A percentile compares a stretch with the other conserved stretches of the same genome.
These are phyloP conservation scores for Abortiporus biennis DNA, from an alignment of 1,284 basidiomycete species.

Conservation along the genomic window DNA sequence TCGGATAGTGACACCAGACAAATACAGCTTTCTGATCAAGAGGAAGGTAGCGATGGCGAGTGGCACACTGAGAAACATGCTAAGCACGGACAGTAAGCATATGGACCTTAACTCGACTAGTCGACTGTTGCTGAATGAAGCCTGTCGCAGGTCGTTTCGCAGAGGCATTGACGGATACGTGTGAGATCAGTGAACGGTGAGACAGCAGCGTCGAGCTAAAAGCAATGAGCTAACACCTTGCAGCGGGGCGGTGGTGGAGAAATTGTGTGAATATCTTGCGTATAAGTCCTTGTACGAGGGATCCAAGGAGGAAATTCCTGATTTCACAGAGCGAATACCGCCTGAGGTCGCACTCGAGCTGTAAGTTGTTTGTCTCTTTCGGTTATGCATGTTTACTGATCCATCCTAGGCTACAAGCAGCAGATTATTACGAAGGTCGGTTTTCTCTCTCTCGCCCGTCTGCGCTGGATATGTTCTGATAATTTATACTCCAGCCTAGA, in stretches of 20 bases:
- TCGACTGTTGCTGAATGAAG: background rate
- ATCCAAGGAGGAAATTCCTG: constrained; percentile 68
- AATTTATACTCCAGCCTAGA: too few species aligned
- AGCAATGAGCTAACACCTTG: background rate
- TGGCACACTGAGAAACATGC: constrained; percentile 46
- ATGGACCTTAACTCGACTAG: constrained; percentile 8
- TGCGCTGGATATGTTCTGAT: background rate
- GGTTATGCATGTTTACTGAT: constrained; percentile 4
- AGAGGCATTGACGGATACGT: constrained; percentile 43
- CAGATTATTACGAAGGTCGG: constrained; percentile 68
- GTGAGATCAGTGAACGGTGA: constrained; percentile 31
- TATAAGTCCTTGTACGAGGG: constrained; percentile 71
- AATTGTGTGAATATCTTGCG: constrained; percentile 75
- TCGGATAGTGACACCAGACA: constrained; percentile 53
- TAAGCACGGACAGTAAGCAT: constrained; percentile 34
- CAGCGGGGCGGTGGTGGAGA: constrained; percentile 75
- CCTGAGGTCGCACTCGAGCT: constrained; percentile 80
- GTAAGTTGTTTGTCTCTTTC: constrained; percentile 40
- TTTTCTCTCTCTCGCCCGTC: background rate
- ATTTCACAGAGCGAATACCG: constrained; percentile 71
- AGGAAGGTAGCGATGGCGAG: constrained; percentile 51
- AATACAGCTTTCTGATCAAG: constrained; percentile 54
- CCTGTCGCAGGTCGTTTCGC: constrained; percentile 37
- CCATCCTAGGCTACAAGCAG: constrained; percentile 51
- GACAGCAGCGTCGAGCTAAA: constrained; percentile 32